phyloP scores from a whole-genome alignment of 805 yeast species.

The Cyberlindnera amylophila region DNA sequence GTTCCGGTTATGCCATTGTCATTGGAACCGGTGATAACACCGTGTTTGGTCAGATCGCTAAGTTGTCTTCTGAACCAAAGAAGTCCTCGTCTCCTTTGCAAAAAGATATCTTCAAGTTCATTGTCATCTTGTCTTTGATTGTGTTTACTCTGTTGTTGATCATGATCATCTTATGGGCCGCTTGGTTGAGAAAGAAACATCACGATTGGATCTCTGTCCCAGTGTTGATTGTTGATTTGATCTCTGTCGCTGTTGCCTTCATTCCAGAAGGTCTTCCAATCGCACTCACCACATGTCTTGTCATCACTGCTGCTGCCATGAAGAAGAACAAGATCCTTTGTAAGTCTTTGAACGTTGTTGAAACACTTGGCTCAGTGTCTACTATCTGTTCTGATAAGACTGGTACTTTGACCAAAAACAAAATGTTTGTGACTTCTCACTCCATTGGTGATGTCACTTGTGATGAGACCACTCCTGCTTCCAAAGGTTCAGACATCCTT shows the following conservation, averaged over 20 bases:
- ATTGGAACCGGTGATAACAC: constrained; percentile 43
- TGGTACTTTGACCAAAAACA: constrained; percentile 47
- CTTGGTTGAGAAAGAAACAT: constrained; percentile 36
- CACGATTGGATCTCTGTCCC: constrained; percentile 41
- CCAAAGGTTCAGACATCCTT: constrained; percentile 7
- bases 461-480: not conserved
- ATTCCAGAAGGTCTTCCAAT: constrained; percentile 51
- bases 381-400: constrained; percentile 42
- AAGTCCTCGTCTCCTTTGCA: constrained; percentile 40
- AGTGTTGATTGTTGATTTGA: constrained; percentile 39
- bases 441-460: constrained; percentile 7
- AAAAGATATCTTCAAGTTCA: constrained; percentile 37
- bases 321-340: constrained; percentile 41
- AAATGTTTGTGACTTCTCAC: constrained; percentile 38
- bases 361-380: constrained; percentile 54
- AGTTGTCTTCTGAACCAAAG: constrained; percentile 37
- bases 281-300: constrained; percentile 47
- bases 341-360: constrained; percentile 44
- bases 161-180: constrained; percentile 39
- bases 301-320: constrained; percentile 47
- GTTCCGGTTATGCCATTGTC: constrained; percentile 41
- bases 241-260: constrained; percentile 45
- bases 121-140: constrained; percentile 26
- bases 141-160: constrained; percentile 31
- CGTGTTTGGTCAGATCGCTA: constrained; percentile 44